Base-by-base conservation (phyloP, 345 rosid species). In the Eutrema japonicum region DNA sequence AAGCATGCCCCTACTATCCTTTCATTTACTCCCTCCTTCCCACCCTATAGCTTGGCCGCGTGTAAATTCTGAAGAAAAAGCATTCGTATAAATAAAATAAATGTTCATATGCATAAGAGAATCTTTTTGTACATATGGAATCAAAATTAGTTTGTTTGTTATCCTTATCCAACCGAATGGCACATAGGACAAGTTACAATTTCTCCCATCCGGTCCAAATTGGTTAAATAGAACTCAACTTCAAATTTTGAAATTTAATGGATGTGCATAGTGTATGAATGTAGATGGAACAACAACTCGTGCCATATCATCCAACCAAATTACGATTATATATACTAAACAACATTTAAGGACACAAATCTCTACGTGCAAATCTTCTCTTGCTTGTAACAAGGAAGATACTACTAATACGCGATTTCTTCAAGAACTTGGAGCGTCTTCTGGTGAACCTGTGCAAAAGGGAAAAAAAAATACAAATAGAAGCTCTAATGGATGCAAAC, bases 341-440 rank as follows among this genome's bases (percentile, higher is more conserved):
- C 30, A 53, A 50, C 58, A 35, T 36, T 18, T 37, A 26, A 51
- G 50, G 56, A 32, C 33, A 52, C 49, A 51, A 22, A 42, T 42
- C 30, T 66, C 43, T 49, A 66, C 49, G 37, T 57, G 60, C 71
- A 27, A 36, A 59, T 43, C 18, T 64, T 64, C 10, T 35, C 8
- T 55, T 63, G 46, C 10, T 6, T 55, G 49, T 46, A 46, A 74
- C 46, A 58, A 74, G 41, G 5, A 49, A 10, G 7, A 18, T 22
- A 18, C 16, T 16, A 13, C 68, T 86, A 89, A 78, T 81, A 94
- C 33, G 98, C 97, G 55, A 94, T 88, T 76, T 89, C 97, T 83
- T 91, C 88, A 50, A 91, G 95, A 77, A 89, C 77, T 80, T 83
- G 78, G 53, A 93, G 93, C 3, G 97, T 95, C 70, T 91, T 89